A percentile compares a stretch with the other conserved stretches of the same genome.
phyloP scores from a whole-genome alignment of 1,139 yeast genomes.

The Candida albicans region DNA sequence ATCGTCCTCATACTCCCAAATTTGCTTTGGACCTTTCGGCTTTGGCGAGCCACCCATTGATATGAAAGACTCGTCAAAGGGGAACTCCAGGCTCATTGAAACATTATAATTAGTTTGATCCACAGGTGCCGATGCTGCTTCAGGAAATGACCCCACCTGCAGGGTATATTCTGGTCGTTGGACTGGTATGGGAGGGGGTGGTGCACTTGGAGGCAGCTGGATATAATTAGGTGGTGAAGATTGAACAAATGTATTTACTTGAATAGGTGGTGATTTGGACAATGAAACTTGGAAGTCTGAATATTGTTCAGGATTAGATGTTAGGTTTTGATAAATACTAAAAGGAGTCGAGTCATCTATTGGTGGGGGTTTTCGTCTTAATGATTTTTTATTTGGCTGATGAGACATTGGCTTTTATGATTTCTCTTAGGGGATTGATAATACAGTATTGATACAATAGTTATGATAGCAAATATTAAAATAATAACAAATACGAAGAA shows the following conservation, averaged over 20 bases:
- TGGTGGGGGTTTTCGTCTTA: constrained; percentile 4
- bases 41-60: constrained; percentile 31
- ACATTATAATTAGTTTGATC: background rate
- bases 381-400: constrained; percentile 1
- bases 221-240: background rate
- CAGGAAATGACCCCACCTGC: background rate
- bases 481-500: too few relatives aligned
- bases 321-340: background rate
- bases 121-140: background rate
- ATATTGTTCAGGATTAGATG: background rate
- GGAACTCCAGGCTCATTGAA: constrained; percentile 9
- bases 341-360: background rate
- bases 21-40: constrained; percentile 45
- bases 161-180: background rate
- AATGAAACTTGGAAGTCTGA: background rate
- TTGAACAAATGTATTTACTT: background rate
- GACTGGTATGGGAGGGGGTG: background rate
- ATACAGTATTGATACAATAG: constrained; percentile 1
- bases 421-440: background rate
- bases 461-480: too few relatives aligned
- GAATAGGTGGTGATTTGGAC: background rate
- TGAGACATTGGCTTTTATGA: background rate
- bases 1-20: constrained; percentile 34
- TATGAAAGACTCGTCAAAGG: constrained; percentile 16
- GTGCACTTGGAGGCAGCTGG: background rate